Conservation (phyloP, 177 flowering plant genomes). For the Telopea speciosissima region DNA sequence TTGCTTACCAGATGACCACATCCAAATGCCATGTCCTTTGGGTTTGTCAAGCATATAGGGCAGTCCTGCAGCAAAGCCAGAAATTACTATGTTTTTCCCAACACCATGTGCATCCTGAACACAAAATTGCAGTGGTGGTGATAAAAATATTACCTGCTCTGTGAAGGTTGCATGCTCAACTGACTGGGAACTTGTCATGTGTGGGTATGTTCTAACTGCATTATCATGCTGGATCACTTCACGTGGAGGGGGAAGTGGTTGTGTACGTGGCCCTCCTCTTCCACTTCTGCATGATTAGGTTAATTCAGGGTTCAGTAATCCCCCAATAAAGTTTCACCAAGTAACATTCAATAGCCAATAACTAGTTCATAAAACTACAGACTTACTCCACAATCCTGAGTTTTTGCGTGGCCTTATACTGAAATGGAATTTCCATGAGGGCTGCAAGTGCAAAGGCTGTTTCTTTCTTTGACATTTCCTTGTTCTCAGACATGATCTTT, state of each 20-base stretch:
- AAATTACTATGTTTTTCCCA: not conserved
- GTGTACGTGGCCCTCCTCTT: not conserved
- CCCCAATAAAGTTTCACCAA: not conserved
- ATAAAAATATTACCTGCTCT: conserved; percentile 42
- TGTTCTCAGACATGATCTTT: conserved; percentile 72
- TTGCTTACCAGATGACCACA: conserved; percentile 82
- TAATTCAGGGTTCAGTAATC: not conserved
- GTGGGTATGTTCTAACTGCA: conserved; percentile 25
- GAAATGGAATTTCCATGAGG: conserved; percentile 86
- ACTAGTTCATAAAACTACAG: too few relatives aligned
- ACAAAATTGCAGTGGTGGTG: not conserved
- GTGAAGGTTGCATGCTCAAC: conserved; percentile 22
- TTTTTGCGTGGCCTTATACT: conserved; percentile 60
- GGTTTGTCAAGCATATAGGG: conserved; percentile 80
- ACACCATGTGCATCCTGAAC: not conserved
- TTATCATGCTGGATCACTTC: conserved; percentile 61
- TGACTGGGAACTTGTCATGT: conserved; percentile 14
- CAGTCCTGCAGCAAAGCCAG: conserved; percentile 47
- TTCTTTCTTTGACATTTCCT: conserved; percentile 55
- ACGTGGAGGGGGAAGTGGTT: conserved; percentile 68
- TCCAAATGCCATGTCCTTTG: conserved; percentile 85
- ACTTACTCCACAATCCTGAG: conserved; percentile 34
- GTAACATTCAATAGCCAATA: not conserved
- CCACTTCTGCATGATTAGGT: conserved; percentile 19
- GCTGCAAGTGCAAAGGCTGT: conserved; percentile 84